Conservation (phyloP, 129 eudicot genomes). For the Calendula officinalis region DNA sequence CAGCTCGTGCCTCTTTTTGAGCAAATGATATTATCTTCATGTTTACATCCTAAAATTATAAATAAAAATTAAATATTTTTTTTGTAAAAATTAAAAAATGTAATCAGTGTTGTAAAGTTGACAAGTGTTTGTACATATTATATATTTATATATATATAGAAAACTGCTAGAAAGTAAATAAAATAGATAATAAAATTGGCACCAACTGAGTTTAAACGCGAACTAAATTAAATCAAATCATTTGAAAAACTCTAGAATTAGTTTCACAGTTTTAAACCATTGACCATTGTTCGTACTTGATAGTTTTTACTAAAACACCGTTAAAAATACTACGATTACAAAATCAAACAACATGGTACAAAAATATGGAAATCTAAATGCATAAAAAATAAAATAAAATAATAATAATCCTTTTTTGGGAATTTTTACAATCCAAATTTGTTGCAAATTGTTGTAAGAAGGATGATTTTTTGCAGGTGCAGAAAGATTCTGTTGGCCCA, state of each 20-base stretch:
- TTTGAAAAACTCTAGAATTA: too few species aligned
- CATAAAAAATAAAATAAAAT: background rate
- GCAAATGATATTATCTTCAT: constrained; percentile 83
- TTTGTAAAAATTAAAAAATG: too few species aligned
- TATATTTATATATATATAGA: too few species aligned
- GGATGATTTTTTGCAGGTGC: constrained; percentile 13
- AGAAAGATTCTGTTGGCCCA: constrained; percentile 31
- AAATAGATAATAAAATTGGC: too few species aligned
- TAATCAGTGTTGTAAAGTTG: too few species aligned
- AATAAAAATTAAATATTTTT: too few species aligned
- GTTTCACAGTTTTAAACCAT: too few species aligned
- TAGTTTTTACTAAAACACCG: too few species aligned
- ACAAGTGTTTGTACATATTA: too few species aligned
- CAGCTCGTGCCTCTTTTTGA: constrained; percentile 74
- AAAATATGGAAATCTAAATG: background rate
- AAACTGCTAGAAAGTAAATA: too few species aligned
- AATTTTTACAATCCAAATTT: background rate
- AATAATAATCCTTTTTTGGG: constrained; percentile 6
- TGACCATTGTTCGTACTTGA: background rate
- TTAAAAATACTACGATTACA: too few species aligned
- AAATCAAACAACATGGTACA: background rate
- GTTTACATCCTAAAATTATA: constrained; percentile 55
- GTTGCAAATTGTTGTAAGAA: background rate
- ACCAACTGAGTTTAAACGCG: constrained; percentile 40
- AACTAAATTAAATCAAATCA: too few species aligned